Base-by-base conservation (phyloP, 2,329 filamentous ascomycete genomes). In the Apiospora marii region DNA sequence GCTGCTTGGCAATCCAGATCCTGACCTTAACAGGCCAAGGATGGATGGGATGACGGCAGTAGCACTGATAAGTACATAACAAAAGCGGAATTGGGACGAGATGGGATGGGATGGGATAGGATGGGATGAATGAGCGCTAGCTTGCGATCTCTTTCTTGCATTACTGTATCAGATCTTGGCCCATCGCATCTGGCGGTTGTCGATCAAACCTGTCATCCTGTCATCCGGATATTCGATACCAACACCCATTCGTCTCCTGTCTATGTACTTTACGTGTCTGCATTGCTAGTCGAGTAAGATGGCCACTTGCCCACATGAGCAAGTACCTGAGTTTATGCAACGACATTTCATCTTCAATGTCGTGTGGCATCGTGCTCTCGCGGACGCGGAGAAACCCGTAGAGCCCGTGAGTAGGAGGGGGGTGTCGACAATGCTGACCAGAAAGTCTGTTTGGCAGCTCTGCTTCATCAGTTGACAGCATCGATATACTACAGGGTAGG, bases 191-290 rank as follows among this genome's bases (percentile, higher is more conserved):
- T 37, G 58, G 58, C 34, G 58, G 58, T 19, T 58, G 51, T 58
- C 51, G 30, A 61, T 61, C 53, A 61, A 61, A 61, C 53, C 53
- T 61, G 53, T 61, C 53, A 61, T 61, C 53, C 53, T 61, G 53
- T 61, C 53, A 61, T 61, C 30, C 53, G 30, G 30, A 19, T 61
- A 61, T 64, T 34, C 58, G 41, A 41, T 19, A 64, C 58, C 30
- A 41, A 64, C 53, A 19, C 22, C 30, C 13, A 37, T 22, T 34
- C 16, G 12, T 19, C 53, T 37, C 4, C 53, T 61, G 14, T 3
- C 37, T 37, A n/a, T n/a, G n/a, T n/a, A 30, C 34, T 22, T 41
- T 41, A 37, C 34, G 22, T 34, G 1, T 34, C 53, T 8, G 14
- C 27, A 37, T 34, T 34, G 53, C 22, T 16, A 61, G 53, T 61